Conservation (phyloP, 352 stramenopile species). For the Pythium volutum region DNA sequence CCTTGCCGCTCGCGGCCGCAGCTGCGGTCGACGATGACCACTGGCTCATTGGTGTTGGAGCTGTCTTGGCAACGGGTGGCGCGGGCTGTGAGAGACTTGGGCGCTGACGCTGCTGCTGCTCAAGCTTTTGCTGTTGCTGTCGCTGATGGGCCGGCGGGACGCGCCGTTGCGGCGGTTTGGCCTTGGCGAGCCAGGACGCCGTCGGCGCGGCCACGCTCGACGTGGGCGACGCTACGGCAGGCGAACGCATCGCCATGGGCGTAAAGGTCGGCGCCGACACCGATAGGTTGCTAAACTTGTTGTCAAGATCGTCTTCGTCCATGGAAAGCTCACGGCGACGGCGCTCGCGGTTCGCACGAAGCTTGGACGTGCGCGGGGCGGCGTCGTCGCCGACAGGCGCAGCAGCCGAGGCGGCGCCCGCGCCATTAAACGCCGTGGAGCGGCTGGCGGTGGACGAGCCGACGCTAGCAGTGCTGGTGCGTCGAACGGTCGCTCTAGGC, state of each 20-base stretch:
- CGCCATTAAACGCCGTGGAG: neutral
- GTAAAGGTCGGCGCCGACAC: conserved; percentile 52
- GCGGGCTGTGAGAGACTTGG: neutral
- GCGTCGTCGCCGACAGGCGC: neutral
- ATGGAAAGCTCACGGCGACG: conserved; percentile 54
- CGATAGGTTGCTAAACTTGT: conserved; percentile 60
- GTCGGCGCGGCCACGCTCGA: conserved; percentile 20
- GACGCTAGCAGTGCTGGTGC: neutral
- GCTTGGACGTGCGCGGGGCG: conserved; percentile 36
- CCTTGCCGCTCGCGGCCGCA: conserved; percentile 11
- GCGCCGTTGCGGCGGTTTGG: conserved; percentile 25
- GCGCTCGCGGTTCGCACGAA: conserved; percentile 55
- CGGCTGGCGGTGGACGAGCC: neutral
- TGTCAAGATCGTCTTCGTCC: conserved; percentile 59
- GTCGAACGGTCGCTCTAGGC: conserved; percentile 9
- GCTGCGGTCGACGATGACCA: conserved; percentile 22
- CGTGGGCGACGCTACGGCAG: neutral
- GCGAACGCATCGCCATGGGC: conserved; percentile 8
- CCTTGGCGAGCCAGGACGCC: conserved; percentile 28
- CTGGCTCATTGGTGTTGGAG: conserved; percentile 26
- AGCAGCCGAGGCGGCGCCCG: neutral
- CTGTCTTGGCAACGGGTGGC: conserved; percentile 14
- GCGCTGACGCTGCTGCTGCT: conserved; percentile 6
- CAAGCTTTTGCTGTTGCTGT: conserved; percentile 15
- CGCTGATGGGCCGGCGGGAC: conserved; percentile 21